These are phyloP conservation scores for Rhypophila decipiens DNA, from an alignment of 495 filamentous ascomycete genomes.

Conservation along the genomic window DNA sequence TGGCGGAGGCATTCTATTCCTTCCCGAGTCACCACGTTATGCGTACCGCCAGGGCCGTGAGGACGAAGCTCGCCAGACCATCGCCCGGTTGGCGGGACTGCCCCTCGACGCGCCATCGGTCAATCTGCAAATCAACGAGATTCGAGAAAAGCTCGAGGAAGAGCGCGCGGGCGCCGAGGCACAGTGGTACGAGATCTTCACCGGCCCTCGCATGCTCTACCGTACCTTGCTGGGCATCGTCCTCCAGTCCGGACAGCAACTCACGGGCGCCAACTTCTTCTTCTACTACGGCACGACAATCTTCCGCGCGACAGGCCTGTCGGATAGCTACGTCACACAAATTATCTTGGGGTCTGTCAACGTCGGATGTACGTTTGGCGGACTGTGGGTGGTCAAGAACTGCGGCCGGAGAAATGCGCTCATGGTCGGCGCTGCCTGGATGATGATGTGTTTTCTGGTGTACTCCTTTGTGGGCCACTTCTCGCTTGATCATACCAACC, in stretches of 20 bases:
- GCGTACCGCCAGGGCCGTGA: conserved; percentile 59
- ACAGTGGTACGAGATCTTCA: conserved; percentile 61
- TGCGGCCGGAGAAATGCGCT: conserved; percentile 62
- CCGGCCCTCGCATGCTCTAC: conserved; percentile 66
- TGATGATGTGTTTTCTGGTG: conserved; percentile 66
- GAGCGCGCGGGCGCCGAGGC: conserved; percentile 56
- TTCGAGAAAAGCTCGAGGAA: conserved; percentile 58
- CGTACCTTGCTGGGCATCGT: conserved; percentile 62
- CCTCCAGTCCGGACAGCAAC: conserved; percentile 66
- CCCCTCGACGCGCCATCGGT: conserved; percentile 56
- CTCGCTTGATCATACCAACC: conserved; percentile 44
- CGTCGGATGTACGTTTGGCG: conserved; percentile 64
- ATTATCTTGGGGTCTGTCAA: conserved; percentile 74
- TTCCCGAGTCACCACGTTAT: conserved; percentile 67
- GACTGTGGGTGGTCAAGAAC: conserved; percentile 65
- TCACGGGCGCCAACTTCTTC: conserved; percentile 72
- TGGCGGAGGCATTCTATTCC: conserved; percentile 59
- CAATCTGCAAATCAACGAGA: conserved; percentile 63
- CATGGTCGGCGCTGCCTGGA: conserved; percentile 61
- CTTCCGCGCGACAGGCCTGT: conserved; percentile 62
- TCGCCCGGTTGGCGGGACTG: conserved; percentile 67
- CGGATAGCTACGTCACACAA: conserved; percentile 62
- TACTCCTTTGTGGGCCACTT: conserved; percentile 66
- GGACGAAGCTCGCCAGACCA: conserved; percentile 61
- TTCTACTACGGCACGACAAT: conserved; percentile 77